Conservation (phyloP, 768 basidiomycete genomes). For the Leccinum pellstonianum region DNA sequence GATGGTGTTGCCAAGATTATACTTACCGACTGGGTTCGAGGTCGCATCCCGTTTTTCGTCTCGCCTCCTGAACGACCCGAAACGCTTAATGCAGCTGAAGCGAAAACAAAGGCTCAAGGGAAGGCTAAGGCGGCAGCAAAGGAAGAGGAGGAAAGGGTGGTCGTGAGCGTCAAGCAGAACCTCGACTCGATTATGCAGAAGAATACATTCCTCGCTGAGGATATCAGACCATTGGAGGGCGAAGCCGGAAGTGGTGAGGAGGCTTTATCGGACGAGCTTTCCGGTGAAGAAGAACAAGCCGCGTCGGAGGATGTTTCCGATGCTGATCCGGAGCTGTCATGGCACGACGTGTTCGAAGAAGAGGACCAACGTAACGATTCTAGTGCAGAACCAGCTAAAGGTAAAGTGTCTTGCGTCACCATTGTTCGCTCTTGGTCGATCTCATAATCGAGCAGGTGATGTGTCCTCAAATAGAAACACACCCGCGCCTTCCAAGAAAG, state of each 20-base stretch:
- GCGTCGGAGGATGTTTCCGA: slow-evolving; percentile 35
- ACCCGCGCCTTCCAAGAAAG: slow-evolving; percentile 47
- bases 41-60: slow-evolving; percentile 96
- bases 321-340: slow-evolving; percentile 55
- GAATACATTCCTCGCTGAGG: slow-evolving; percentile 83
- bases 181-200: slow-evolving; percentile 85
- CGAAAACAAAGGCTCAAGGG: slow-evolving; percentile 45
- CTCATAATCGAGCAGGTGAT: slow-evolving; percentile 28
- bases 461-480: slow-evolving; percentile 35
- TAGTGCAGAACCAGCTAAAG: slow-evolving; percentile 15
- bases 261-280: slow-evolving; percentile 32
- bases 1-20: slow-evolving; percentile 94
- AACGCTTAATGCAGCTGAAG: slow-evolving; percentile 63
- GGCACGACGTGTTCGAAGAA: slow-evolving; percentile 86
- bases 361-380: slow-evolving; percentile 27
- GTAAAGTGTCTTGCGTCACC: slow-evolving; percentile 17
- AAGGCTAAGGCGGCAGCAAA: slow-evolving; percentile 43
- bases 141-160: slow-evolving; percentile 35
- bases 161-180: slow-evolving; percentile 79
- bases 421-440: background rate
- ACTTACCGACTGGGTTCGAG: slow-evolving; percentile 94
- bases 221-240: slow-evolving; percentile 65
- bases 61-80: slow-evolving; percentile 82
- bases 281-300: slow-evolving; percentile 43
- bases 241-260: slow-evolving; percentile 38